Conservation (phyloP, 805 yeast species). For the Kregervanrija delftensis region DNA sequence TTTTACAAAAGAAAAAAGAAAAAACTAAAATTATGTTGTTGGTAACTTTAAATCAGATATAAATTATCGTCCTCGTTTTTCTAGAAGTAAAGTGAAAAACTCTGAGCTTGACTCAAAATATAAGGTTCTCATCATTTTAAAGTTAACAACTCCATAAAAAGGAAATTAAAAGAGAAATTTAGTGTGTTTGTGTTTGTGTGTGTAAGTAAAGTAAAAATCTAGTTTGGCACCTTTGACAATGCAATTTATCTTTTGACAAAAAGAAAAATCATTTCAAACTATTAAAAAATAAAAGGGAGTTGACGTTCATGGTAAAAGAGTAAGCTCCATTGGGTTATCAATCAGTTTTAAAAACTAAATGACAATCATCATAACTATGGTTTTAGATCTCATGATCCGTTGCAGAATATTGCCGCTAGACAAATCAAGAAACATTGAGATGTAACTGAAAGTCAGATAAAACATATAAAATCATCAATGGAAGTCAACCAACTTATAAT, state of each 20-base stretch:
- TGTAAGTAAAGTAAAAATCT: not conserved
- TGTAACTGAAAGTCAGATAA: constrained; percentile 1
- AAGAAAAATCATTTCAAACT: constrained; percentile 5
- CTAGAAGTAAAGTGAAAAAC: constrained; percentile 11
- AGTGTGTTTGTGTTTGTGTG: not conserved
- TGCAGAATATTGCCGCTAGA: constrained; percentile 15
- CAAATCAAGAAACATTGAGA: constrained; percentile 2
- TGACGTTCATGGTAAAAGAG: constrained; percentile 16
- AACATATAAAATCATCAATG: constrained; percentile 4
- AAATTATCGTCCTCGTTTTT: constrained; percentile 15
- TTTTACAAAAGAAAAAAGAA: too few species aligned
- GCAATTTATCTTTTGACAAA: constrained; percentile 3
- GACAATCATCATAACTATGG: constrained; percentile 22
- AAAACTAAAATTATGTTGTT: too few species aligned
- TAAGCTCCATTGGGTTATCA: constrained; percentile 24
- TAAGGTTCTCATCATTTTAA: constrained; percentile 9
- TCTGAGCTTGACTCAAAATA: constrained; percentile 20
- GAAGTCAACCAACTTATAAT: not conserved
- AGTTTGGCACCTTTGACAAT: constrained; percentile 17
- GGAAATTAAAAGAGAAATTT: not conserved
- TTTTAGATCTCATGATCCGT: constrained; percentile 11
- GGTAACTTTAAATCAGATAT: too few species aligned
- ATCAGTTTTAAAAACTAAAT: constrained; percentile 2
- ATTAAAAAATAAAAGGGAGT: constrained; percentile 7
- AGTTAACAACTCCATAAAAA: not conserved